Evolutionary conservation across 2,329 filamentous ascomycete species (phyloP).

Genomic region (Sporothrix pallida): DNA sequence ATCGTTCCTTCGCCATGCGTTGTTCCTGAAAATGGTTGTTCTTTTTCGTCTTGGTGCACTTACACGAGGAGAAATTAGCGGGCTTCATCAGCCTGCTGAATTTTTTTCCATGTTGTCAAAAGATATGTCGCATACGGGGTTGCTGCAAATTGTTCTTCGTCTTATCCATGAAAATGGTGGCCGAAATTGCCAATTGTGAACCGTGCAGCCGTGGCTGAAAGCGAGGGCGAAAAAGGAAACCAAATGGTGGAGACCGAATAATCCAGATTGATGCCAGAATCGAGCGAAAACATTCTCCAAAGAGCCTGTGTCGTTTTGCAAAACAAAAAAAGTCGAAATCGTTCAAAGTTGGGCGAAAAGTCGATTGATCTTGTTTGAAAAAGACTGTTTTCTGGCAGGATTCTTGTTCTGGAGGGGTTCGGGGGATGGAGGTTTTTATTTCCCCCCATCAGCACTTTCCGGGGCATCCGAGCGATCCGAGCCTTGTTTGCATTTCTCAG

Average conservation of each 20-base stretch:
- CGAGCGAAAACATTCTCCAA: not conserved
- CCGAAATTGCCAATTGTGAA: not conserved
- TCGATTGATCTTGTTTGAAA: not conserved
- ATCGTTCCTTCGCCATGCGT: not conserved
- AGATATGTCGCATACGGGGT: too few species aligned
- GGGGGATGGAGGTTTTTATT: conserved; percentile 20
- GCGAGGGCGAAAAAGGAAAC: too few species aligned
- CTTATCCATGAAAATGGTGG: conserved; percentile 19
- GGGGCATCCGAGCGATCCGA: conserved; percentile 34
- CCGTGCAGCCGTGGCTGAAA: conserved; percentile 2
- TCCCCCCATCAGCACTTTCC: conserved; percentile 22
- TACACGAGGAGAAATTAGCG: not conserved
- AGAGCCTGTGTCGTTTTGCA: not conserved
- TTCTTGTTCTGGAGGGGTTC: not conserved
- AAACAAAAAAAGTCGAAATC: not conserved
- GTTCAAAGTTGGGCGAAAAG: conserved; percentile 22
- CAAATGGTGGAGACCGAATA: not conserved
- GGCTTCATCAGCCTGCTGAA: not conserved
- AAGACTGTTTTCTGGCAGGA: not conserved
- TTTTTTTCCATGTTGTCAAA: too few species aligned
- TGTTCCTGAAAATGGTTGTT: not conserved
- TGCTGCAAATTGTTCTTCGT: not conserved
- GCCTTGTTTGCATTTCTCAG: conserved; percentile 32
- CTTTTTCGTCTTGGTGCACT: not conserved
- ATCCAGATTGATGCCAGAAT: not conserved